phyloP scores from a whole-genome alignment of 192 early-diverging fungal species.

The Oehlia diaphana region DNA sequence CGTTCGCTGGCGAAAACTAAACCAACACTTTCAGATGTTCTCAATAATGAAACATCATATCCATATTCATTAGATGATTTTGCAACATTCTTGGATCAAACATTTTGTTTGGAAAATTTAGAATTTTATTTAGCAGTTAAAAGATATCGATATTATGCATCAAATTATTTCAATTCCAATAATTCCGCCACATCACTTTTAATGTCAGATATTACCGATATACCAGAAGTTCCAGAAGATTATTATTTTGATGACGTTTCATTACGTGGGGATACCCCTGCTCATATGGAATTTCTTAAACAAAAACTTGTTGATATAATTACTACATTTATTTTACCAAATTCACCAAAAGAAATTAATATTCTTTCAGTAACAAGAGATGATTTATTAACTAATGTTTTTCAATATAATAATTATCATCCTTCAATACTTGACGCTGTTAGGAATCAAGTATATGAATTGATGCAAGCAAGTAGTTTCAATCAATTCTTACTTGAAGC shows the following conservation, averaged over 20 bases:
- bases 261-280: slow-evolving; percentile 11
- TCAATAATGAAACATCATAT: slow-evolving; percentile 25
- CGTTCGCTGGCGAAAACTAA: neutral
- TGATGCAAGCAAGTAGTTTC: slow-evolving; percentile 28
- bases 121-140: slow-evolving; percentile 37
- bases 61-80: slow-evolving; percentile 35
- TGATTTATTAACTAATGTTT: slow-evolving; percentile 24
- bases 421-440: slow-evolving; percentile 32
- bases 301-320: slow-evolving; percentile 28
- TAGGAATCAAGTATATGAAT: slow-evolving; percentile 29
- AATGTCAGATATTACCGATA: neutral
- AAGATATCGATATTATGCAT: slow-evolving; percentile 27
- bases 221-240: too few relatives aligned
- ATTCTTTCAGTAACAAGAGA: slow-evolving; percentile 23
- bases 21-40: slow-evolving; percentile 32
- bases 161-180: slow-evolving; percentile 9
- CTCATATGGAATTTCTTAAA: slow-evolving; percentile 27
- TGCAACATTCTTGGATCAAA: slow-evolving; percentile 32
- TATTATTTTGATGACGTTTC: neutral
- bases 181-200: neutral
- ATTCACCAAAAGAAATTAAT: slow-evolving; percentile 35
- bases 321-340: slow-evolving; percentile 19
- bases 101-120: slow-evolving; percentile 39
- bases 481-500: slow-evolving; percentile 5
- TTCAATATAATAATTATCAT: slow-evolving; percentile 27